Percentiles rank a stretch among this genome's conserved stretches.
Conservation (phyloP, 2,329 filamentous ascomycete species). For the Fusarium abutilonis region DNA sequence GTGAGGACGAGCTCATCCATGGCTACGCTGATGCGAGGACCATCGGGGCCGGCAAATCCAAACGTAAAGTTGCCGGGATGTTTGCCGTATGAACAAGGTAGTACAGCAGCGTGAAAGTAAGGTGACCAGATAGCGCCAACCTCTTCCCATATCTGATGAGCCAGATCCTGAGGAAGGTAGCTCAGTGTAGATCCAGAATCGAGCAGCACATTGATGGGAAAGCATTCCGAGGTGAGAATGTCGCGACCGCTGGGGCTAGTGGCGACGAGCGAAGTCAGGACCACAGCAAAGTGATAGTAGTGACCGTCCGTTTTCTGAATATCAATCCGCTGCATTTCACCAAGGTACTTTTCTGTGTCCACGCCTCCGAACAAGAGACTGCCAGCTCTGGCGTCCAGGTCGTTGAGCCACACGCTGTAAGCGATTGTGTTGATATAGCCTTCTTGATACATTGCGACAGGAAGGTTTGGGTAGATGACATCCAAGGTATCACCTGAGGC, state of each 20-base stretch:
- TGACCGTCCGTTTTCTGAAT: slow-evolving; percentile 56
- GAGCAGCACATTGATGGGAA: slow-evolving; percentile 70
- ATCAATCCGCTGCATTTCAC: slow-evolving; percentile 69
- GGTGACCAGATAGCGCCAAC: slow-evolving; percentile 61
- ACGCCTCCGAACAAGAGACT: slow-evolving; percentile 84
- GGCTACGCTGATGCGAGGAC: slow-evolving; percentile 61
- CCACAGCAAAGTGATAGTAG: slow-evolving; percentile 60
- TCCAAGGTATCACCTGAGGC: slow-evolving; percentile 50
- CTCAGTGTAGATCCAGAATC: slow-evolving; percentile 80
- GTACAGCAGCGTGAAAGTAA: slow-evolving; percentile 52
- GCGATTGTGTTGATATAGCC: slow-evolving; percentile 72
- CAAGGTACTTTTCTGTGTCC: slow-evolving; percentile 77
- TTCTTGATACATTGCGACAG: slow-evolving; percentile 70
- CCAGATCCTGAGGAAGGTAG: slow-evolving; percentile 72
- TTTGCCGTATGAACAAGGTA: slow-evolving; percentile 61
- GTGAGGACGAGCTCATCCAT: slow-evolving; percentile 68
- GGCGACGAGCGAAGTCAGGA: slow-evolving; percentile 59
- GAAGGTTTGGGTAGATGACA: slow-evolving; percentile 65
- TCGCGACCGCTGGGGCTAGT: slow-evolving; percentile 61
- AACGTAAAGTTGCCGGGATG: slow-evolving; percentile 63
- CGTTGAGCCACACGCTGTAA: slow-evolving; percentile 76
- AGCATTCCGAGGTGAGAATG: slow-evolving; percentile 53
- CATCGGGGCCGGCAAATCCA: slow-evolving; percentile 59
- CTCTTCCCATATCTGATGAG: slow-evolving; percentile 62
- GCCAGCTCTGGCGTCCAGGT: slow-evolving; percentile 69